Evolutionary conservation across 169 alveolate genomes (phyloP).

Genomic region (Theileria orientalis): DNA sequence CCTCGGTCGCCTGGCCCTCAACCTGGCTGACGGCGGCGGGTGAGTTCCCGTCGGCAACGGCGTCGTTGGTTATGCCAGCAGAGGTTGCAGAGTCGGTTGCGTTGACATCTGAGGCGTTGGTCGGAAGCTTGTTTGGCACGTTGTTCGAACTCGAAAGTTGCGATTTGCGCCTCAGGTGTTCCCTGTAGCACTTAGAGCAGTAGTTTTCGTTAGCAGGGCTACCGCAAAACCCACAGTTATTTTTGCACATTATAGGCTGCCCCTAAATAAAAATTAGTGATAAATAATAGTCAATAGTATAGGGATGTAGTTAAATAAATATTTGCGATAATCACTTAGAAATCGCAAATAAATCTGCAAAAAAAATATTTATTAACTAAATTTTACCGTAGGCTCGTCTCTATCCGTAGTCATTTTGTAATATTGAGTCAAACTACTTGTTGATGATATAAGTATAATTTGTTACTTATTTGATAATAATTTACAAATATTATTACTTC

Average conservation of each 20-base stretch:
- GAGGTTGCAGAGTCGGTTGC: neutral
- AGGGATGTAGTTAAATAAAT: neutral
- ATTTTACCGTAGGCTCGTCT: neutral
- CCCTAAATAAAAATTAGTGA: constrained; percentile 4
- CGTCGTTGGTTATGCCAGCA: neutral
- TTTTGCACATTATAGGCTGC: constrained; percentile 66
- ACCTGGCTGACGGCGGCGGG: neutral
- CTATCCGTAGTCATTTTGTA: neutral
- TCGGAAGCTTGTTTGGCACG: neutral
- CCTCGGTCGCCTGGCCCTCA: constrained; percentile 16
- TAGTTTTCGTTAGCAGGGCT: constrained; percentile 87
- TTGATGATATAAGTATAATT: neutral
- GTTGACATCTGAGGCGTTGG: neutral
- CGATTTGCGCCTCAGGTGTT: constrained; percentile 71
- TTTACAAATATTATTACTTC: no score
- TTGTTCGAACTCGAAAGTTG: constrained; percentile 26
- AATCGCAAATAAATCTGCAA: neutral
- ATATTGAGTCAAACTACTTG: neutral
- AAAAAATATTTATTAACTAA: no score
- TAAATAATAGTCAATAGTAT: neutral
- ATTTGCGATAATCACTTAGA: neutral
- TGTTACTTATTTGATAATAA: no score
- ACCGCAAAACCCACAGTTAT: constrained; percentile 90
- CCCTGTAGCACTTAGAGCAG: constrained; percentile 88
- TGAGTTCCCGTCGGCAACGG: neutral